Evolutionary conservation across 1,284 basidiomycete species (phyloP).

Genomic region (Puccinia polysora): DNA sequence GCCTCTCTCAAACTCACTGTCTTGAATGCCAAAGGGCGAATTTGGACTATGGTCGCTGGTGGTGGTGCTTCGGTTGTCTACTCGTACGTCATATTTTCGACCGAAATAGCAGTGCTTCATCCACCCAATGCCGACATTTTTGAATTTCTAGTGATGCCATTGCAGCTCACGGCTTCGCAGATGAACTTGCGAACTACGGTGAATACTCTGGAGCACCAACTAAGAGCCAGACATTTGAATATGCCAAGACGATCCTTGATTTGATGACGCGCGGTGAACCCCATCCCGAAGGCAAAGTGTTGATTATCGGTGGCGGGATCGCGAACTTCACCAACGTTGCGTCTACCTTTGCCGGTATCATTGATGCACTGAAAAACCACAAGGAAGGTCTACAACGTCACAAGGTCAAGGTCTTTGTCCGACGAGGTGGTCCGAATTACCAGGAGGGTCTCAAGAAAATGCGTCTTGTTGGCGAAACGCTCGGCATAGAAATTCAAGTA

Average conservation of each 20-base stretch:
- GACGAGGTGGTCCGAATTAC: conserved; percentile 98
- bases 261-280: conserved; percentile 86
- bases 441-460: conserved; percentile 99
- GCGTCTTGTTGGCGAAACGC: conserved; percentile 92
- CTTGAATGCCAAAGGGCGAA: conserved; percentile 84
- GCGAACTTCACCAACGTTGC: conserved; percentile 99
- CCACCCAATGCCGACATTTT: not conserved
- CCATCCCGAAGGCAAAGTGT: conserved; percentile 83
- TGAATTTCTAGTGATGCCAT: conserved; percentile 73
- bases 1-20: conserved; percentile 97
- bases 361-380: conserved; percentile 90
- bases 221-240: conserved; percentile 97
- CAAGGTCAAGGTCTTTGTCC: conserved; percentile 87
- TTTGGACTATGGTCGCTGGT: conserved; percentile 99
- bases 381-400: conserved; percentile 77
- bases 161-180: conserved; percentile 89
- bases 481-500: conserved; percentile 86
- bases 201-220: conserved; percentile 99
- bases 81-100: conserved; percentile 50
- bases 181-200: conserved; percentile 98
- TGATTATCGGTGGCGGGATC: conserved; percentile 99
- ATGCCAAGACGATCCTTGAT: conserved; percentile 97
- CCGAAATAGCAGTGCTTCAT: not conserved
- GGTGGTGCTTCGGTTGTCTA: conserved; percentile 72
- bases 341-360: conserved; percentile 99